Evolutionary conservation across 768 basidiomycete genomes (phyloP).

Genomic region (Tricholoma sp.): DNA sequence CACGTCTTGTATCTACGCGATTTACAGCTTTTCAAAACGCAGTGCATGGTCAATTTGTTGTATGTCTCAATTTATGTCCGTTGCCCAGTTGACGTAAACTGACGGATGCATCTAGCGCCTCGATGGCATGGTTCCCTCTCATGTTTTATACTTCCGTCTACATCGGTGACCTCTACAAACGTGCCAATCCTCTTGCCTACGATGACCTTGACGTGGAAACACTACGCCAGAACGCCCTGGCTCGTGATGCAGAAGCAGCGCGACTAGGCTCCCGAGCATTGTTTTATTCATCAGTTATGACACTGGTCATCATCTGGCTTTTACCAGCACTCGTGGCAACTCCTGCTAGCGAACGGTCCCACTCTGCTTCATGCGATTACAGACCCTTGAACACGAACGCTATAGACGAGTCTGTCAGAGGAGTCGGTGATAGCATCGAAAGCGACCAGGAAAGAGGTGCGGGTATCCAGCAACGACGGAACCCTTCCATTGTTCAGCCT

Average conservation of each 20-base stretch:
- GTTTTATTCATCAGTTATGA: constrained; percentile 68
- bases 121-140: constrained; percentile 90
- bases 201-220: constrained; percentile 12
- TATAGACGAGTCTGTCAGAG: background rate
- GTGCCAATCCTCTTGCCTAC: constrained; percentile 24
- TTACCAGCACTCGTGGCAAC: constrained; percentile 59
- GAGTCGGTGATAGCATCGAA: constrained; percentile 5
- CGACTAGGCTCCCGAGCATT: constrained; percentile 84
- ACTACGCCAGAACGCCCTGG: constrained; percentile 11
- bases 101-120: constrained; percentile 30
- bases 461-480: background rate
- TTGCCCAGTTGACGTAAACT: background rate
- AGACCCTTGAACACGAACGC: background rate
- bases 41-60: background rate
- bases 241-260: constrained; percentile 63
- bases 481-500: background rate
- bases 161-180: constrained; percentile 81
- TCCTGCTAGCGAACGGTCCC: constrained; percentile 2
- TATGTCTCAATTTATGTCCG: background rate
- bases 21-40: background rate
- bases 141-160: constrained; percentile 87
- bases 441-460: constrained; percentile 2
- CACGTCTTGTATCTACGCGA: background rate
- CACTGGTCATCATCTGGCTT: constrained; percentile 63
- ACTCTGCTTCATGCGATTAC: background rate